Base-by-base conservation (phyloP, 306 rosid genomes). In the Comarum palustre region DNA sequence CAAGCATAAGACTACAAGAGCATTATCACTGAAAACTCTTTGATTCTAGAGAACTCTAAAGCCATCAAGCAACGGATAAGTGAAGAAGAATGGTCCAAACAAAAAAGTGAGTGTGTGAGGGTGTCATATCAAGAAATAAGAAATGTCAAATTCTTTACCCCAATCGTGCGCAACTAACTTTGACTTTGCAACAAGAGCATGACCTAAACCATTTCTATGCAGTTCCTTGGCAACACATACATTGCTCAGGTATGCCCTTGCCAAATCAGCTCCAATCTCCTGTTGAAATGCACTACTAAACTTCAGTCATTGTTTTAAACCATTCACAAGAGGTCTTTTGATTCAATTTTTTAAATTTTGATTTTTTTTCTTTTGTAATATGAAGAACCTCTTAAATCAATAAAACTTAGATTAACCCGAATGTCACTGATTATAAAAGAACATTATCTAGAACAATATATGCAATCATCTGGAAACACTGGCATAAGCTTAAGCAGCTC, bases 211-310 rank as follows among this genome's bases (percentile, higher is more conserved):
- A 73, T 86, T 89, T 82, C 96, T 85, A 27, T 82, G 97, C 84
- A 91, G 78, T 80, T 91, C 96, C 58, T 81, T 61, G 20, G 96
- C 97, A 82, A 94, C 97, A 71, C 98, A 94, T 19, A 94, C 97
- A 73, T 94, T 94, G 77, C 96, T 91, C 73, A 94, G 90, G 78
- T 94, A 94, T 62, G 97, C 98, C 77, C 98, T 86, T n/a, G 89
- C 83, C 55, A 88, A 78, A 78, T 94, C 92, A 52, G 82, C 84
- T 65, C 87, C 97, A 64, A 39, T 84, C 36, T 75, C 87, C 98
- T 91, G 85, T 78, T 11, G 46, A 81, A 74, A 67, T 71, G 59
- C 68, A 80, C 19, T n/a, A 42, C 29, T 38, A 32, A 57, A 74
- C 57, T 38, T 51, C 60, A 55, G 14, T 39, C 36, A 22, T 22